These are phyloP conservation scores for Coprinopsis sp. DNA, from an alignment of 768 basidiomycete genomes.

Conservation along the genomic window DNA sequence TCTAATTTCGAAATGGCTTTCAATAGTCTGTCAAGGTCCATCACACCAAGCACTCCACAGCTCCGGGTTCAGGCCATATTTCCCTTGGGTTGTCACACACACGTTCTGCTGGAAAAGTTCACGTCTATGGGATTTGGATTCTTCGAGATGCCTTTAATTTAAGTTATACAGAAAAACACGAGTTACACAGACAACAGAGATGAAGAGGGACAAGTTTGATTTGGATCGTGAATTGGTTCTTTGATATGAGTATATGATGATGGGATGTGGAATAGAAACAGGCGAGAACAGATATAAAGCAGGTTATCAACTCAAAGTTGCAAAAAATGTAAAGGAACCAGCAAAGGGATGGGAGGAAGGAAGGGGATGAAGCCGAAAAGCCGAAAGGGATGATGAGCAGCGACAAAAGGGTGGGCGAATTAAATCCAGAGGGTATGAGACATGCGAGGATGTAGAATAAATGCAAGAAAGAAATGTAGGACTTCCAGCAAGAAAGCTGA, in stretches of 20 bases:
- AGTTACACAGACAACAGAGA: no score
- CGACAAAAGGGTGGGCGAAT: slow-evolving; percentile 11
- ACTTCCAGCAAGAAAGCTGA: slow-evolving; percentile 5
- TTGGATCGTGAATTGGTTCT: not conserved
- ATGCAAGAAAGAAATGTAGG: slow-evolving; percentile 13
- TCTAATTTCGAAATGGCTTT: no score
- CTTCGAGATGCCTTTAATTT: no score
- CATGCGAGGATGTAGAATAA: slow-evolving; percentile 1
- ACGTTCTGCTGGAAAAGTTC: no score
- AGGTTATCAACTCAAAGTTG: not conserved
- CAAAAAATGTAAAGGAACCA: not conserved
- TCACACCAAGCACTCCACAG: no score
- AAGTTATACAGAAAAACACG: no score
- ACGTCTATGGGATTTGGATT: no score
- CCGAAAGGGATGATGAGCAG: slow-evolving; percentile 7
- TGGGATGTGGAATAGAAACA: not conserved
- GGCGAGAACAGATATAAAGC: not conserved
- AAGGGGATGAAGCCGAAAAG: not conserved
- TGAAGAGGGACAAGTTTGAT: not conserved
- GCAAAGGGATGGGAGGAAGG: not conserved
- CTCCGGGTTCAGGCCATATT: no score
- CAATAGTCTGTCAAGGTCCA: no score
- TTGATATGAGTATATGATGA: not conserved
- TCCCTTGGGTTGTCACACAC: no score
- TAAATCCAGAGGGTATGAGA: slow-evolving; percentile 8